Evolutionary conservation across 305 asterid genomes (phyloP).

Genomic region (Fraxinus sp.): DNA sequence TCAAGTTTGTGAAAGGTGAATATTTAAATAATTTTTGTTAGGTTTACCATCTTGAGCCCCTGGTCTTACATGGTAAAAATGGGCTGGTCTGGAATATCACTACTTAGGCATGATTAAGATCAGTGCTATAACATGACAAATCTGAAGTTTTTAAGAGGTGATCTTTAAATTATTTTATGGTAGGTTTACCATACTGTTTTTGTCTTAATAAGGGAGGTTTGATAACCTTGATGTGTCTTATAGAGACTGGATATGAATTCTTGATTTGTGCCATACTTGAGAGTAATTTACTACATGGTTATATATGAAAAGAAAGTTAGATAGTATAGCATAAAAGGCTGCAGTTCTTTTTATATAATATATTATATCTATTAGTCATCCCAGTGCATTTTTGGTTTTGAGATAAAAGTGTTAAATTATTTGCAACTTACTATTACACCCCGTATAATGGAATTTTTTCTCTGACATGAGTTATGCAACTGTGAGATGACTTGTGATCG

Average conservation of each 20-base stretch:
- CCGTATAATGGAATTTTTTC: neutral
- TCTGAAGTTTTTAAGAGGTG: neutral
- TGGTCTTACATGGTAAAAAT: neutral
- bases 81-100: neutral
- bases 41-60: neutral
- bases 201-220: neutral
- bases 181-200: neutral
- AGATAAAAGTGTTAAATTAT: neutral
- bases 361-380: neutral
- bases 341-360: neutral
- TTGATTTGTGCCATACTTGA: neutral
- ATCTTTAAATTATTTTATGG: neutral
- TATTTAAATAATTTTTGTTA: neutral
- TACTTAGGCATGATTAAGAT: constrained; percentile 9
- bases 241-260: neutral
- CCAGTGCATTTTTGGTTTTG: neutral
- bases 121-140: neutral
- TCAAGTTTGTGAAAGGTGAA: neutral
- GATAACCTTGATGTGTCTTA: neutral
- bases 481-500: neutral
- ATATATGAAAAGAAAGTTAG: neutral
- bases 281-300: neutral
- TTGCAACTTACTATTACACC: neutral
- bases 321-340: neutral
- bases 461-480: neutral